Conservation (phyloP, 1,284 basidiomycete species). For the Sporisorium reilianum region DNA sequence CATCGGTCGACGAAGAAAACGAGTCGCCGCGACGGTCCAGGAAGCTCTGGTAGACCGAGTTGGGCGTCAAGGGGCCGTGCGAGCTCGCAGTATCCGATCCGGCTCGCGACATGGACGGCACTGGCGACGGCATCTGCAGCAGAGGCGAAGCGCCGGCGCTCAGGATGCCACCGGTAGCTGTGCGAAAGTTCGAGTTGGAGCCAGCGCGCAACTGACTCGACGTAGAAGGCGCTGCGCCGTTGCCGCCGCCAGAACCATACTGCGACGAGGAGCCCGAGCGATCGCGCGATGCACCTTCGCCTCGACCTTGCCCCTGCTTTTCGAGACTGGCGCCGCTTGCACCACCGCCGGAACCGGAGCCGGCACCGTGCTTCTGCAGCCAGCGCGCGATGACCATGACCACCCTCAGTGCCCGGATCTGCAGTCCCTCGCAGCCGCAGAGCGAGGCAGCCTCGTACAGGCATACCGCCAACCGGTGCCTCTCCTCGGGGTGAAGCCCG, state of each 20-base stretch:
- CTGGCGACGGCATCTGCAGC: slow-evolving; percentile 42
- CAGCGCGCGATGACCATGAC: slow-evolving; percentile 59
- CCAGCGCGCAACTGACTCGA: slow-evolving; percentile 18
- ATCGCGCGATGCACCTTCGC: slow-evolving; percentile 34
- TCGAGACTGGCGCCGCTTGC: slow-evolving; percentile 29
- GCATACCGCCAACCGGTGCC: slow-evolving; percentile 86
- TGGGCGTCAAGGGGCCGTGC: slow-evolving; percentile 46
- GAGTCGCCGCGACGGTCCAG: slow-evolving; percentile 44
- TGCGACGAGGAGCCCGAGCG: slow-evolving; percentile 35
- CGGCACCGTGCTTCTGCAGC: slow-evolving; percentile 52
- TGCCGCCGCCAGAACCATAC: slow-evolving; percentile 21
- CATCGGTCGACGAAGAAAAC: slow-evolving; percentile 35
- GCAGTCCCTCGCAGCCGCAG: slow-evolving; percentile 85
- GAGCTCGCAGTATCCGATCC: slow-evolving; percentile 49
- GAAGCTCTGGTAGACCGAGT: slow-evolving; percentile 45
- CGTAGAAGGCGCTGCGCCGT: slow-evolving; percentile 23
- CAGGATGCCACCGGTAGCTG: slow-evolving; percentile 14
- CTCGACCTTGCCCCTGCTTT: slow-evolving; percentile 30
- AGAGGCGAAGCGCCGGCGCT: slow-evolving; percentile 24
- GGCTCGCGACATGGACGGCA: slow-evolving; percentile 42
- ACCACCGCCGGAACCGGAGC: slow-evolving; percentile 23
- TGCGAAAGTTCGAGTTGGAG: slow-evolving; percentile 17
- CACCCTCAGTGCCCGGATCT: slow-evolving; percentile 76
- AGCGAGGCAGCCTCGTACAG: slow-evolving; percentile 93
- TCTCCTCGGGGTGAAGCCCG: slow-evolving; percentile 72